Percentiles rank a stretch among this genome's conserved stretches.
These are phyloP conservation scores for Abrus precatorius DNA, from an alignment of 306 rosid species.

Conservation along the genomic window DNA sequence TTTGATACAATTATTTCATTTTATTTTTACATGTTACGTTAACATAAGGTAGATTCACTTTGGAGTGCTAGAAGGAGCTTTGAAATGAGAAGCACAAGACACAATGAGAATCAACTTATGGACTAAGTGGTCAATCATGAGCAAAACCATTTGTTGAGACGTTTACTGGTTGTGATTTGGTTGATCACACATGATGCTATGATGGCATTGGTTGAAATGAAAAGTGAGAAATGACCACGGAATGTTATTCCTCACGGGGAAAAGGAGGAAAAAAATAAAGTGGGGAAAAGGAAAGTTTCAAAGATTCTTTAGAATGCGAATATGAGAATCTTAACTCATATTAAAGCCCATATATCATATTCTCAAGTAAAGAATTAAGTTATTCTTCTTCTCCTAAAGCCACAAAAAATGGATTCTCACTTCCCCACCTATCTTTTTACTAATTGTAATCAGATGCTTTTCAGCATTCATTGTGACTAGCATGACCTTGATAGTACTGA, in stretches of 20 bases:
- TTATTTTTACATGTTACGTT: conserved; percentile 47
- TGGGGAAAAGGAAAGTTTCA: conserved; percentile 48
- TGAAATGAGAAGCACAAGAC: conserved; percentile 52
- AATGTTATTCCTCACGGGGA: conserved; percentile 80
- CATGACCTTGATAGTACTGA: conserved; percentile 46
- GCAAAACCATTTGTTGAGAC: conserved; percentile 45
- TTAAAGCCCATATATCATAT: conserved; percentile 72
- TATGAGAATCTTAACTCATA: conserved; percentile 77
- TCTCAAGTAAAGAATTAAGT: conserved; percentile 86
- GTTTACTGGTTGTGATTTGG: conserved; percentile 38
- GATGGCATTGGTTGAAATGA: conserved; percentile 55
- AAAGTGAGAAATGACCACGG: conserved; percentile 98
- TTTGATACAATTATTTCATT: conserved; percentile 49
- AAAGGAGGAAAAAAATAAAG: conserved; percentile 45
- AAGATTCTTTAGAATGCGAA: conserved; percentile 80
- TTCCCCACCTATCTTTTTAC: conserved; percentile 72
- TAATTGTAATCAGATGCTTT: conserved; percentile 69
- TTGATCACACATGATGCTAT: conserved; percentile 61
- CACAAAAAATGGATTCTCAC: conserved; percentile 96
- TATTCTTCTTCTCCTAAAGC: conserved; percentile 73
- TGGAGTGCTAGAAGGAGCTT: conserved; percentile 51
- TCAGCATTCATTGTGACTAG: conserved; percentile 47
- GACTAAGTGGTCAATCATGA: conserved; percentile 61
- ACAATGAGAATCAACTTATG: conserved; percentile 48
- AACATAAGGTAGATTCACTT: conserved; percentile 52